A percentile compares a stretch with the other conserved stretches of the same genome.
These are phyloP conservation scores for Aspergillus ibericus DNA, from an alignment of 2,329 filamentous ascomycete species.

Conservation along the genomic window DNA sequence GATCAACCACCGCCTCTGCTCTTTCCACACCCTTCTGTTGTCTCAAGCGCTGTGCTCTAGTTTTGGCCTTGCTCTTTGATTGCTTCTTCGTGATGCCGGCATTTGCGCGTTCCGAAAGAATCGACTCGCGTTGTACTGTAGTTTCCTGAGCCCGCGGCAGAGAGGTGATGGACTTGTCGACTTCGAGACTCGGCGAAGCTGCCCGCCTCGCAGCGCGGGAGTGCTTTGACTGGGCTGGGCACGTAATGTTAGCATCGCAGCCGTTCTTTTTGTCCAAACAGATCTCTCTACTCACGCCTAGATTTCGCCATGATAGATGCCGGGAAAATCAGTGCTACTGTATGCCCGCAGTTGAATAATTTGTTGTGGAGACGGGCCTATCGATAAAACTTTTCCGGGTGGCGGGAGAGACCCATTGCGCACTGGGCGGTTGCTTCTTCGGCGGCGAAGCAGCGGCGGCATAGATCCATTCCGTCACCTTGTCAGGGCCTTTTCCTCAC, in stretches of 20 bases:
- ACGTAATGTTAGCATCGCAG: conserved; percentile 11
- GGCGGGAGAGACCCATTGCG: conserved; percentile 26
- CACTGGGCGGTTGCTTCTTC: conserved; percentile 21
- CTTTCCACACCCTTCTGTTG: conserved; percentile 57
- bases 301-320: conserved; percentile 41
- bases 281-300: conserved; percentile 26
- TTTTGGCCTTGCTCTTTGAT: conserved; percentile 48
- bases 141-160: conserved; percentile 43
- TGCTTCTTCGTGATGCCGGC: conserved; percentile 57
- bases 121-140: conserved; percentile 42
- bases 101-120: conserved; percentile 51
- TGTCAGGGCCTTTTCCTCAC: conserved; percentile 12
- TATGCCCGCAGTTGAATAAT: conserved; percentile 13
- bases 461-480: not conserved
- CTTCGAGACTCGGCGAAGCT: conserved; percentile 54
- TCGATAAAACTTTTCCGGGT: conserved; percentile 40
- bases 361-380: conserved; percentile 35
- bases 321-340: conserved; percentile 10
- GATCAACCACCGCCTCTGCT: conserved; percentile 56
- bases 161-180: conserved; percentile 52
- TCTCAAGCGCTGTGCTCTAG: conserved; percentile 54
- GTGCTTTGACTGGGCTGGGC: conserved; percentile 52
- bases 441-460: conserved; percentile 10
- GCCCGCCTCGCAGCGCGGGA: conserved; percentile 61
- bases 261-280: not conserved